Evolutionary conservation across 2,329 filamentous ascomycete genomes (phyloP), one percentile per base, ranked within the genome.

Genomic region (Tolypocladium guangdongense): DNA sequence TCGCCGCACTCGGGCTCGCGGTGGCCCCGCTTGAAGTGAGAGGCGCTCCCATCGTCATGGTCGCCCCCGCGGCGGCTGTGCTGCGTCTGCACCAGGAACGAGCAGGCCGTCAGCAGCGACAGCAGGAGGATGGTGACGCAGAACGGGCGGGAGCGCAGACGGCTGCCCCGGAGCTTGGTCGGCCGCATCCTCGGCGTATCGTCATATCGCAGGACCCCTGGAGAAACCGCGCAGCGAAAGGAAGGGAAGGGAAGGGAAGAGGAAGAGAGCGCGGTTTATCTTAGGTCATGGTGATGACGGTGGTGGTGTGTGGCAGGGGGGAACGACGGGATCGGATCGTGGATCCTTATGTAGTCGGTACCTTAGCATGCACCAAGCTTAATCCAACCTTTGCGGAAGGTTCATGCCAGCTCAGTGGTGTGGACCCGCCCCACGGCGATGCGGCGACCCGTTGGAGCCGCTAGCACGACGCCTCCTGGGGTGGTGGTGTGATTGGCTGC

Each of bases 1-100:
- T 88, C 74, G 55, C 84, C 85, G 66, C 93, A 99, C 74, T 91
- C 72, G 45, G 60, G 62, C 49, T 70, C 60, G 49, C 64, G 62
- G 46, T 62, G 58, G 50, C 58, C 61, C 54, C 66, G 62, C 56
- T 60, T 59, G 54, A 64, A 56, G 51, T 66, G 54, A 30, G 57
- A 53, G 33, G 56, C 48, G 50, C 53, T 48, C 33, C 46, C 52
- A 37, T 55, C 32, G 43, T 45, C 51, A 16, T 56, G 54, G 20
- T 30, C 48, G 14, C 53, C 48, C 52, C 54, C 49, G 37, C 50
- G 52, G 10, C 18, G 39, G 50, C 45, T 41, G 43, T 35, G 55
- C 24, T 58, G 55, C 47, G 61, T 62, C 47, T 63, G 61, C 47
- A 60, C 54, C 50, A 78, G 61, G 54, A 76, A 67, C 7, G 75